These are phyloP conservation scores for Lolium multiflorum DNA, from an alignment of 176 grass and related monocot species.

Conservation along the genomic window DNA sequence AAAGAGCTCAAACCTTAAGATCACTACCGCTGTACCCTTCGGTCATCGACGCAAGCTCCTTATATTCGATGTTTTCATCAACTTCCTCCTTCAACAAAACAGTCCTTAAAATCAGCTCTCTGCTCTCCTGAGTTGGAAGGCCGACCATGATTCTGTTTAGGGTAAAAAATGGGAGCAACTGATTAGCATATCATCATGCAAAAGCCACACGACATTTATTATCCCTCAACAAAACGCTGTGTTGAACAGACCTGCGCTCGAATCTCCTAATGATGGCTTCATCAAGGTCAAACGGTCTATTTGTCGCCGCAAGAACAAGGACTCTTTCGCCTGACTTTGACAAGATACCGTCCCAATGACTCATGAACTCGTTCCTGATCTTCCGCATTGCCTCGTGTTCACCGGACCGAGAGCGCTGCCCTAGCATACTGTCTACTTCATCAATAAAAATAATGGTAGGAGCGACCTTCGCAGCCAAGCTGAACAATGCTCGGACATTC, in stretches of 20 bases:
- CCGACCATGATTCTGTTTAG: constrained; percentile 92
- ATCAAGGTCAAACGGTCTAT: constrained; percentile 95
- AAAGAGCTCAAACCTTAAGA: constrained; percentile 75
- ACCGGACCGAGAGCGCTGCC: constrained; percentile 75
- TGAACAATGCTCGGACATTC: constrained; percentile 92
- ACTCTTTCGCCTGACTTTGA: constrained; percentile 79
- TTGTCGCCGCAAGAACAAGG: constrained; percentile 92
- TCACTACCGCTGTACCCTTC: constrained; percentile 97
- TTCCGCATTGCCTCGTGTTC: constrained; percentile 97
- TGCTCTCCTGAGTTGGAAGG: constrained; percentile 82
- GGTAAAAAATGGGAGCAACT: constrained; percentile 33
- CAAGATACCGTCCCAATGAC: constrained; percentile 91
- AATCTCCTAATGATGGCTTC: constrained; percentile 98
- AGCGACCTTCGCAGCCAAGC: constrained; percentile 87
- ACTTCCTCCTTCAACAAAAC: constrained; percentile 89
- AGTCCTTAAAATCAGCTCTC: constrained; percentile 79
- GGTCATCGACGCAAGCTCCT: constrained; percentile 89
- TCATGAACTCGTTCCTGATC: constrained; percentile 99
- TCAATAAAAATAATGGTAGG: constrained; percentile 97
- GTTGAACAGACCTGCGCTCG: constrained; percentile 76
- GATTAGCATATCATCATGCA: constrained; percentile 4
- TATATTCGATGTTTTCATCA: constrained; percentile 63
- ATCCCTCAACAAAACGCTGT: neutral
- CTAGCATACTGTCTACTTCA: constrained; percentile 97
- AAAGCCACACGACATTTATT: neutral